Evolutionary conservation across 1,139 yeast species (phyloP).

Genomic region (Kodamaea sp.): DNA sequence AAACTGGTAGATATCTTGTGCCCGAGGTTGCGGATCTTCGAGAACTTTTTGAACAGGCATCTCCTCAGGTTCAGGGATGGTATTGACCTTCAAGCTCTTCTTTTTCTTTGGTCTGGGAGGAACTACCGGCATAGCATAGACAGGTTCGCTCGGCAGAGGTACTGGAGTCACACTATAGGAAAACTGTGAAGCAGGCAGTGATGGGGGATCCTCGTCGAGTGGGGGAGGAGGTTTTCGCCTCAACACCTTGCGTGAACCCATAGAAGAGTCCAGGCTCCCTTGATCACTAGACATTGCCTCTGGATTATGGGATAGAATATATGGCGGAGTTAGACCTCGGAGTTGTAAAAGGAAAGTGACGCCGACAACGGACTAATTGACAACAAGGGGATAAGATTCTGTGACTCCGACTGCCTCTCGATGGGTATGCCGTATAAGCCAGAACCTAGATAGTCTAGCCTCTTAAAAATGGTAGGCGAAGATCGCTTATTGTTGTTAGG

Average conservation of each 20-base stretch:
- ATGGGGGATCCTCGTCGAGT: constrained; percentile 3
- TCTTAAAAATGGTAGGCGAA: no score
- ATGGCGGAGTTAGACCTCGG: no score
- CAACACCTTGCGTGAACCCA: constrained; percentile 17
- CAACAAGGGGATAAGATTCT: no score
- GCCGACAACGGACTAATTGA: no score
- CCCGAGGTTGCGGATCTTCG: neutral
- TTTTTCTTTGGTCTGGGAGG: constrained; percentile 6
- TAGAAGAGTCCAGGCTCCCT: constrained; percentile 1
- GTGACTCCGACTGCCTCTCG: no score
- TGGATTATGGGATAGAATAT: no score
- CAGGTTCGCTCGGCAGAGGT: neutral
- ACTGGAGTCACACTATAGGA: neutral
- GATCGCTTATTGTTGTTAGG: no score
- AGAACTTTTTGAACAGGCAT: no score
- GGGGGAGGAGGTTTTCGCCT: constrained; percentile 36
- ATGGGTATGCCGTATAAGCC: no score
- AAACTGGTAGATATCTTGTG: neutral
- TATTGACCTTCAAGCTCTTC: neutral
- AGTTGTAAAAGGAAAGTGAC: no score
- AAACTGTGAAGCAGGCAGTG: neutral
- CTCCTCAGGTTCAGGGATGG: no score
- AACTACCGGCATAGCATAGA: constrained; percentile 2
- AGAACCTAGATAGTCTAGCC: no score
- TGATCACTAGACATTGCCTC: neutral